Evolutionary conservation across 73 alveolate species (phyloP), one percentile per base, ranked within the genome.

Genomic region (Symbiodinium natans): DNA sequence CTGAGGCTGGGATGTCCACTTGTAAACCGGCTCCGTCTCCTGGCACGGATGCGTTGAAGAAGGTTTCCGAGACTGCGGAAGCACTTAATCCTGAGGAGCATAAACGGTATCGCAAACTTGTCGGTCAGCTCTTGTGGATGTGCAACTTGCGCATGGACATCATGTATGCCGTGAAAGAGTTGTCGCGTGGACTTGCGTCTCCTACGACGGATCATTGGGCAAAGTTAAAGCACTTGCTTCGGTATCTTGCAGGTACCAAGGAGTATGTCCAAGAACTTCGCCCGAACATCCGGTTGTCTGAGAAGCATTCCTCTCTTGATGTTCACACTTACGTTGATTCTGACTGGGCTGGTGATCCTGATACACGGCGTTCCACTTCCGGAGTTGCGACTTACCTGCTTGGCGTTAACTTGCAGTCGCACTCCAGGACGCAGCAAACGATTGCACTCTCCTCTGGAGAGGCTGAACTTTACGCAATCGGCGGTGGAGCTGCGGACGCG

Each of bases 41-140:
- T n/a, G n/a, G n/a, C n/a, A n/a, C n/a, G n/a, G n/a, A n/a, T n/a
- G n/a, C n/a, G n/a, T n/a, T n/a, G n/a, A n/a, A n/a, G n/a, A n/a
- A n/a, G n/a, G n/a, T n/a, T n/a, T n/a, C n/a, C n/a, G n/a, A n/a
- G n/a, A n/a, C n/a, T n/a, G n/a, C n/a, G n/a, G n/a, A 43, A 11
- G 19, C 5, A 43, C 19, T 19, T 46, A 21, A 13, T 43, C 56
- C 56, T 43, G 56, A 43, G 11, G 6, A 43, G 11, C 56, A 11
- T 43, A 43, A 43, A 43, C 56, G 56, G 11, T 84, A 84, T 77
- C 42, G 75, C 17, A 42, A 41, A 84, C 36, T 84, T 84, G 93
- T 84, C 10, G 93, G 93, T 43, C 93, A 84, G 21, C 77, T 84
- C 3, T 33, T 84, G 41, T 84, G 93, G 93, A 5, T 46, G 93